phyloP scores from a whole-genome alignment of 139 green algal genomes.

The Chlamydomonas asymmetrica region DNA sequence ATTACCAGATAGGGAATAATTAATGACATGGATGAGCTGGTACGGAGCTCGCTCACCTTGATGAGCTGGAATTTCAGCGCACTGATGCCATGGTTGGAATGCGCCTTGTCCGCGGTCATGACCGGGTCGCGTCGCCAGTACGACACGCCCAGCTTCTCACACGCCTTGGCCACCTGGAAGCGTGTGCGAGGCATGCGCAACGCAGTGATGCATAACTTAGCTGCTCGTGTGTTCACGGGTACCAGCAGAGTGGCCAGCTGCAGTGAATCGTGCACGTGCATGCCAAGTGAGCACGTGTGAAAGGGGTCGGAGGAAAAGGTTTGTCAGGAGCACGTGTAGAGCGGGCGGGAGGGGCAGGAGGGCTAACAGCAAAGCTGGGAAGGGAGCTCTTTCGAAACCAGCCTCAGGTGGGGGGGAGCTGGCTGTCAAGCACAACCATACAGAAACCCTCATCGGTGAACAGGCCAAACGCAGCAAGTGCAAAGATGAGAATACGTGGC shows the following conservation, averaged over 20 bases:
- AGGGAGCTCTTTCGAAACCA: too few species aligned
- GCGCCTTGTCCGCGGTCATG: slow-evolving; percentile 38
- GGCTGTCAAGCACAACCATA: too few species aligned
- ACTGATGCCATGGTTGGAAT: slow-evolving; percentile 72
- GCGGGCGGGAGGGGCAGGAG: too few species aligned
- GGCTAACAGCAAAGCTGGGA: too few species aligned
- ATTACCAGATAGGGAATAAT: too few species aligned
- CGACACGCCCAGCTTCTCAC: slow-evolving; percentile 39
- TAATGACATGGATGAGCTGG: too few species aligned
- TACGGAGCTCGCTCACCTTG: too few species aligned
- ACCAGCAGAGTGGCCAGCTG: background rate
- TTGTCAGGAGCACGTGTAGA: too few species aligned
- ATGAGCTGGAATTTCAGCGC: slow-evolving; percentile 81
- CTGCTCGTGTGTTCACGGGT: background rate
- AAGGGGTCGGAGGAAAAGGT: background rate
- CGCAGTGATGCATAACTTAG: background rate
- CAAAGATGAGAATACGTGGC: too few species aligned
- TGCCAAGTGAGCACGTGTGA: background rate
- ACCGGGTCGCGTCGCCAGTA: slow-evolving; percentile 46
- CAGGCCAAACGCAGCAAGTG: too few species aligned
- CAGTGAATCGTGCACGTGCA: background rate
- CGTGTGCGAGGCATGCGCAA: background rate
- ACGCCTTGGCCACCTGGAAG: slow-evolving; percentile 30
- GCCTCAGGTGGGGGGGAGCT: too few species aligned
- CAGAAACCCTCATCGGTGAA: too few species aligned